phyloP scores from a whole-genome alignment of 306 rosid genomes.

The Cucurbita argyrosperma region DNA sequence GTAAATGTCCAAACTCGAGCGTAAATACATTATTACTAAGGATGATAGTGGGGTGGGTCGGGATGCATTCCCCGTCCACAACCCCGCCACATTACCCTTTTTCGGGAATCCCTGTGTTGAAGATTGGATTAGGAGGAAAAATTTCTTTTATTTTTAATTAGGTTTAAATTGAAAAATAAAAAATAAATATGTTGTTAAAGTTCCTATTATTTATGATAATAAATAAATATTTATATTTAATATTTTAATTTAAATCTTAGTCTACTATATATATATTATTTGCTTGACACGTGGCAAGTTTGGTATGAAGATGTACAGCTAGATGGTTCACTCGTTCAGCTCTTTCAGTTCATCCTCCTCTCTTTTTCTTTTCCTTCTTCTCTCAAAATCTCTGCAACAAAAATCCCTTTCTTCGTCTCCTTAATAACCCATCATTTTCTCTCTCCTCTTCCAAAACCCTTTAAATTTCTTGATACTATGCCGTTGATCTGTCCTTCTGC shows the following conservation, averaged over 20 bases:
- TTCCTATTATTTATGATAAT: too few relatives aligned
- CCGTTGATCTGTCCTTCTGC: neutral
- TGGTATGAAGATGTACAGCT: constrained; percentile 8
- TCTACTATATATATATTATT: neutral
- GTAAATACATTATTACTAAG: neutral
- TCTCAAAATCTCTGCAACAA: neutral
- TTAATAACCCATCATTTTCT: neutral
- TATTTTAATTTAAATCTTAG: neutral
- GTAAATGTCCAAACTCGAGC: neutral
- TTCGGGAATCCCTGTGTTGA: too few relatives aligned
- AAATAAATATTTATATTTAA: neutral
- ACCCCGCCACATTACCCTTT: too few relatives aligned
- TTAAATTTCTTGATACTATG: neutral
- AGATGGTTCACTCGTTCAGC: constrained; percentile 5
- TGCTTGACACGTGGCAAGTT: constrained; percentile 9
- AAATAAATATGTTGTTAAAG: too few relatives aligned
- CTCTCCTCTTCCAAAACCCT: neutral
- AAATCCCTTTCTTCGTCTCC: neutral
- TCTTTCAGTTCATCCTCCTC: constrained; percentile 2
- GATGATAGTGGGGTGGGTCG: too few relatives aligned
- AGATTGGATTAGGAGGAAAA: too few relatives aligned
- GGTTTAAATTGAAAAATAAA: too few relatives aligned
- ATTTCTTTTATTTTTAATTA: too few relatives aligned
- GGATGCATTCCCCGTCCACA: too few relatives aligned
- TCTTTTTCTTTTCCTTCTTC: neutral